Evolutionary conservation across 768 basidiomycete genomes (phyloP).

Genomic region (Mrakia blollopis): DNA sequence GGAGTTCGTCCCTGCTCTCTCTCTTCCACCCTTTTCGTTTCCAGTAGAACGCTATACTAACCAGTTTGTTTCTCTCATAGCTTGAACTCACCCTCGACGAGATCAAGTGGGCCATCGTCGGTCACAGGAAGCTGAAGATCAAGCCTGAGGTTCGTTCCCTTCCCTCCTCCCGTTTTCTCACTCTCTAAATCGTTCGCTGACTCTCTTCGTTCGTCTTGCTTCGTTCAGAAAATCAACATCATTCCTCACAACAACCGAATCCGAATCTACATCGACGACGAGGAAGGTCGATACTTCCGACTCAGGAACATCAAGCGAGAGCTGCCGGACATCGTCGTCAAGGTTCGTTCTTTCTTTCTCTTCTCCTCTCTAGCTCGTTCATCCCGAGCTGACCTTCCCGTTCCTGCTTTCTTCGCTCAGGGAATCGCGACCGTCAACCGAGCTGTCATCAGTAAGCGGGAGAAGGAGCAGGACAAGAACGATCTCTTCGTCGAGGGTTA

Average conservation of each 20-base stretch:
- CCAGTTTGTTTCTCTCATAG: constrained; percentile 48
- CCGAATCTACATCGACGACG: constrained; percentile 46
- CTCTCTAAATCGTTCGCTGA: neutral
- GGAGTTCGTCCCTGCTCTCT: constrained; percentile 53
- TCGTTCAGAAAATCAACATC: constrained; percentile 49
- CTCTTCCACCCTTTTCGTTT: neutral
- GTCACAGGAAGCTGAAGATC: constrained; percentile 83
- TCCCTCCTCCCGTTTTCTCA: too few relatives aligned
- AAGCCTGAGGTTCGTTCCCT: constrained; percentile 62
- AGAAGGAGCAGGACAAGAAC: constrained; percentile 81
- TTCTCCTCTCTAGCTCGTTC: neutral
- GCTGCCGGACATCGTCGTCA: constrained; percentile 81
- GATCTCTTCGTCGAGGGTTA: constrained; percentile 95
- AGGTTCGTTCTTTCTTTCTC: constrained; percentile 50
- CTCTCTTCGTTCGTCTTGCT: constrained; percentile 43
- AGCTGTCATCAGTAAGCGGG: constrained; percentile 93
- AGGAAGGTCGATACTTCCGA: constrained; percentile 45
- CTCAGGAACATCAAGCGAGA: constrained; percentile 80
- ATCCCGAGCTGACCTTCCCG: constrained; percentile 5
- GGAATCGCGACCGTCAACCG: constrained; percentile 82
- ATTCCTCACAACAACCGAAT: constrained; percentile 44
- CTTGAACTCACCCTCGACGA: constrained; percentile 89
- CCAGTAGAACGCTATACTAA: neutral
- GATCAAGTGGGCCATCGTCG: constrained; percentile 85
- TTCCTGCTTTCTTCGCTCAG: constrained; percentile 45